Conservation (phyloP, 768 basidiomycete species). For the Cystofilobasidium macerans region DNA sequence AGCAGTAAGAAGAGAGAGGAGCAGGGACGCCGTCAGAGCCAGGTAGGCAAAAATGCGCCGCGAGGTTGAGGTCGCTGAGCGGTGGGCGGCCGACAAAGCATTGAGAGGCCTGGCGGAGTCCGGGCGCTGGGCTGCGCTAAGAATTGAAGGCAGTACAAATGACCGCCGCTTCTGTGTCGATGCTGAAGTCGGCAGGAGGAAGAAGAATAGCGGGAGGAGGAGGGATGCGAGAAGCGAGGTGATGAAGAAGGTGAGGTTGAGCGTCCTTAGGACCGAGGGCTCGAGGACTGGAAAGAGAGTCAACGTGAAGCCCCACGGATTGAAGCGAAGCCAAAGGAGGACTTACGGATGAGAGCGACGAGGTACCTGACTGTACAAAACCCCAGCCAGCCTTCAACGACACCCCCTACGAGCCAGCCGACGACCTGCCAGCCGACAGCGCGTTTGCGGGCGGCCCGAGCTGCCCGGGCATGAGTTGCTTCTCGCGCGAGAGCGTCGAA, state of each 20-base stretch:
- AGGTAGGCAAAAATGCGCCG: not conserved
- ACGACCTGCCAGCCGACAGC: not conserved
- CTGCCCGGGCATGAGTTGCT: no score
- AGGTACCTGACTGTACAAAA: not conserved
- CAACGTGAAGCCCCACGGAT: not conserved
- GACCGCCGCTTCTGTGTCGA: no score
- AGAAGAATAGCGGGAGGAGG: not conserved
- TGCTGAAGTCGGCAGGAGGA: no score
- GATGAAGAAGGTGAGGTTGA: not conserved
- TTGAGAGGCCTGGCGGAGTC: no score
- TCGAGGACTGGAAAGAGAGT: not conserved
- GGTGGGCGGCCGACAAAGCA: no score
- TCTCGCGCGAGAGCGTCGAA: no score
- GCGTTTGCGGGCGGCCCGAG: not conserved
- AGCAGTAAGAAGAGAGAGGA: not conserved
- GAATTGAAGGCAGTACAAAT: no score
- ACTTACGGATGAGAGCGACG: not conserved
- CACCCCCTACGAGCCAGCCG: not conserved
- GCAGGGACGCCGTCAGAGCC: not conserved
- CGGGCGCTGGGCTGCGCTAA: no score
- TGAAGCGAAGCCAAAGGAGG: not conserved
- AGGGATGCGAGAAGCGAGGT: not conserved
- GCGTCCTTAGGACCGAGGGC: not conserved
- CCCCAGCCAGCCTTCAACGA: not conserved
- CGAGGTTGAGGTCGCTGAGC: no score